These are phyloP conservation scores for Mentha longifolia DNA, from an alignment of 257 asterid species.

Conservation along the genomic window DNA sequence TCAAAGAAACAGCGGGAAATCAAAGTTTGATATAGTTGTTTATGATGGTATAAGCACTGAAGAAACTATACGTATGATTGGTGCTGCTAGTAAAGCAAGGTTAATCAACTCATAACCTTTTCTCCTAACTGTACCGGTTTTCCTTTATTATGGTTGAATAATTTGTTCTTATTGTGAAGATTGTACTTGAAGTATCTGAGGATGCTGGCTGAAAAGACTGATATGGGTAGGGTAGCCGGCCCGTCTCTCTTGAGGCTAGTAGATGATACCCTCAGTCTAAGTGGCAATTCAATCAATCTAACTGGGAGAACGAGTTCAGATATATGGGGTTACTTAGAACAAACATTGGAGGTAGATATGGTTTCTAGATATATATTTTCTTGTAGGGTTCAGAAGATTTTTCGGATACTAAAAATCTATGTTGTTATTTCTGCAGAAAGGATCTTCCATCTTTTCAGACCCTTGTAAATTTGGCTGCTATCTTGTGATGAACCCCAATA, in stretches of 20 bases:
- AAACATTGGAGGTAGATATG: slow-evolving; percentile 58
- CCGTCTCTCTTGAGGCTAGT: slow-evolving; percentile 87
- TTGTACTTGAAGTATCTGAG: slow-evolving; percentile 81
- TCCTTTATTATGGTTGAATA: slow-evolving; percentile 16
- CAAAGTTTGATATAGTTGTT: slow-evolving; percentile 65
- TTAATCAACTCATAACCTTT: slow-evolving; percentile 30
- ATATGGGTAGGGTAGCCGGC: slow-evolving; percentile 81
- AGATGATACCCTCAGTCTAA: slow-evolving; percentile 71
- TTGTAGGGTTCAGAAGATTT: slow-evolving; percentile 5
- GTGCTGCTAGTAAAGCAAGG: slow-evolving; percentile 87
- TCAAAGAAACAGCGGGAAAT: slow-evolving; percentile 41
- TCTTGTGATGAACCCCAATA: slow-evolving; percentile 66
- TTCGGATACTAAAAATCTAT: slow-evolving; percentile 13
- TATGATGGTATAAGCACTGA: slow-evolving; percentile 88
- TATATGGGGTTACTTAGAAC: slow-evolving; percentile 76
- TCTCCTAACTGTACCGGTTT: background rate
- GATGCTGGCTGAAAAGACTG: slow-evolving; percentile 85
- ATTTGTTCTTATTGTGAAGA: slow-evolving; percentile 46
- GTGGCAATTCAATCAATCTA: slow-evolving; percentile 50
- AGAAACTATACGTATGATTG: slow-evolving; percentile 86
- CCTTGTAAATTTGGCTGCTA: slow-evolving; percentile 76
- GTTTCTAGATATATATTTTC: slow-evolving; percentile 16
- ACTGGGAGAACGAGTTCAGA: slow-evolving; percentile 78
- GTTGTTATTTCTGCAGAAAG: slow-evolving; percentile 56
- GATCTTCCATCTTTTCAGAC: slow-evolving; percentile 66